Evolutionary conservation across 106 monocot species (phyloP).

Genomic region (Phalaenopsis equestris): DNA sequence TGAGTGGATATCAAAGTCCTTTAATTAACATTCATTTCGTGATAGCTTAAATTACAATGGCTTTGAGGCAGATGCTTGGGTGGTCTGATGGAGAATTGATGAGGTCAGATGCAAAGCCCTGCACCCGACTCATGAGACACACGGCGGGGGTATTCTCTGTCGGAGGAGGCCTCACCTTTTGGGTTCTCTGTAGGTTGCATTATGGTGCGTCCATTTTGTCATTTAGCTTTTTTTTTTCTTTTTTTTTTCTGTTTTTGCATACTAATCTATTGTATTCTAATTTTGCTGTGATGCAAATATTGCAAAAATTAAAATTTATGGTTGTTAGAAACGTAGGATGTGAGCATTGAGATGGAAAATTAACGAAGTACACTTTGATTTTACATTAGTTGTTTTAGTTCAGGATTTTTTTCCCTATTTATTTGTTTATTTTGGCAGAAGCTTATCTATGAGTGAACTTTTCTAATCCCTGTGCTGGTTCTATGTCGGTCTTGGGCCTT

Average conservation of each 20-base stretch:
- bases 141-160: slow-evolving; percentile 48
- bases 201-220: slow-evolving; percentile 23
- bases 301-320: too few species aligned
- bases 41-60: slow-evolving; percentile 23
- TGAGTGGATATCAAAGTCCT: background rate
- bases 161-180: slow-evolving; percentile 50
- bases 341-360: too few species aligned
- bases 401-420: too few species aligned
- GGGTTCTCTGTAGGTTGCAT: slow-evolving; percentile 55
- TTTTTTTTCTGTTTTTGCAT: background rate
- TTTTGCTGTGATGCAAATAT: too few species aligned
- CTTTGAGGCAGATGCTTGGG: slow-evolving; percentile 35
- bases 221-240: background rate
- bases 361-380: too few species aligned
- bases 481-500: too few species aligned
- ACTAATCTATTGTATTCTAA: too few species aligned
- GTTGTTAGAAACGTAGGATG: too few species aligned
- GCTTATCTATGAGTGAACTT: too few species aligned
- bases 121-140: slow-evolving; percentile 47
- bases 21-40: background rate
- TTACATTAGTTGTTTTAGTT: too few species aligned
- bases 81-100: slow-evolving; percentile 62
- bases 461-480: too few species aligned
- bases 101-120: slow-evolving; percentile 57
- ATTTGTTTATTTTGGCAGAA: too few species aligned